Evolutionary conservation across 805 yeast genomes (phyloP), one percentile per base, ranked within the genome.

Genomic region (Candida ovalis): DNA sequence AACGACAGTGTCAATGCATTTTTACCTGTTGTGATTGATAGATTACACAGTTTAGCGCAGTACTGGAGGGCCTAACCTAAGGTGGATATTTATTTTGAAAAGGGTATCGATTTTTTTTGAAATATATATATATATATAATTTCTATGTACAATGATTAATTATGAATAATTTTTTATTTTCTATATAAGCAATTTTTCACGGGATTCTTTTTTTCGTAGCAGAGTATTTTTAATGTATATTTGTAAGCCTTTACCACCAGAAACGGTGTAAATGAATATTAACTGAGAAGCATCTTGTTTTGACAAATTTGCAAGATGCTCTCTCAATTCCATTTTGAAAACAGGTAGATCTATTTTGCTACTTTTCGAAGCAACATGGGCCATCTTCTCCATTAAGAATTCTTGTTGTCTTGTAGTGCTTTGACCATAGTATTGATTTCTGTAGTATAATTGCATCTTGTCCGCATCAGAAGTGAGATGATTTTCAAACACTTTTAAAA

Each of bases 21-120:
- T 49, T 66, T 92, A 49, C 98, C 99, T 0, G 91, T 91, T 62
- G 96, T 95, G 17, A 94, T 94, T 46, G 99, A 94, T 62, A 81
- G 97, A 54, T 70, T 94, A 45, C 99, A 94, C 66, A 89, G 92
- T 68, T 75, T 94, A 63, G 97, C 99, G 0, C 99, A 94, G 63
- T 94, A 94, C 63, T 95, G 99, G 99, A 73, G 99, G 51, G 90
- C 97, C n/a, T n/a, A n/a, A n/a, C n/a, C n/a, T n/a, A n/a, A n/a
- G n/a, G n/a, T n/a, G n/a, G n/a, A n/a, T n/a, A n/a, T n/a, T n/a
- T n/a, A n/a, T n/a, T n/a, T n/a, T n/a, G n/a, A n/a, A n/a, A n/a
- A n/a, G n/a, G n/a, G n/a, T n/a, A n/a, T n/a, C n/a, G n/a, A n/a
- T n/a, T n/a, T n/a, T n/a, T n/a, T n/a, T 0, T 92, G 43, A 56